Conservation (phyloP, 2,329 filamentous ascomycete genomes). For the Hansfordia pulvinata region DNA sequence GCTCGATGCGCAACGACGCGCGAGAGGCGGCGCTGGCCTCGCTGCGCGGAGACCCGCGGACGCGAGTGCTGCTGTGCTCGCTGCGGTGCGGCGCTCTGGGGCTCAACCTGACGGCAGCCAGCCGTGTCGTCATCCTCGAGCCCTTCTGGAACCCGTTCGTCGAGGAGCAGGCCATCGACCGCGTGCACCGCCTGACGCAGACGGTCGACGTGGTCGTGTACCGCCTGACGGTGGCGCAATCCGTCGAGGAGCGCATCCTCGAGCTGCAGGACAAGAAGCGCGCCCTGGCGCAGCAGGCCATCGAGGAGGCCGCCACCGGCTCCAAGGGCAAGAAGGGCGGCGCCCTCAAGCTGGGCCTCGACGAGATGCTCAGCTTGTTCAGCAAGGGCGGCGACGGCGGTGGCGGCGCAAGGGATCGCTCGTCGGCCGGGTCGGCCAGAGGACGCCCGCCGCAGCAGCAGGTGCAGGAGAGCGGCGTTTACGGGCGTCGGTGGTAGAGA, state of each 20-base stretch:
- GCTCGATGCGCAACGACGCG: slow-evolving; percentile 84
- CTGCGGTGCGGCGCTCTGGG: slow-evolving; percentile 88
- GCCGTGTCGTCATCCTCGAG: slow-evolving; percentile 85
- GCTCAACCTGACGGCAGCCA: slow-evolving; percentile 87
- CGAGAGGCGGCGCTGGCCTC: slow-evolving; percentile 75
- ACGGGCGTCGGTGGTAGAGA: no score
- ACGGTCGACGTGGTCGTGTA: slow-evolving; percentile 91
- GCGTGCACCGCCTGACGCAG: slow-evolving; percentile 95
- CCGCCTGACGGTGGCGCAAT: slow-evolving; percentile 75
- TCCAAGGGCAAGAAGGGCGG: slow-evolving; percentile 33
- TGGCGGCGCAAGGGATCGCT: no score
- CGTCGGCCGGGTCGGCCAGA: no score
- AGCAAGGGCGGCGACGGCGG: slow-evolving; percentile 47
- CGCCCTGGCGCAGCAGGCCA: slow-evolving; percentile 77
- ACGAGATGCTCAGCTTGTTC: slow-evolving; percentile 89
- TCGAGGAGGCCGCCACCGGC: slow-evolving; percentile 64
- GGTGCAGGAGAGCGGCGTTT: no score
- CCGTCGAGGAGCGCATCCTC: slow-evolving; percentile 90
- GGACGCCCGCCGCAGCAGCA: no score
- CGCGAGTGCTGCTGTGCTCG: slow-evolving; percentile 79
- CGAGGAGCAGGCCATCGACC: slow-evolving; percentile 96
- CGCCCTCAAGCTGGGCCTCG: slow-evolving; percentile 78
- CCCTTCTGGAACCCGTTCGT: slow-evolving; percentile 99
- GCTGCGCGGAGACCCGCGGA: slow-evolving; percentile 60
- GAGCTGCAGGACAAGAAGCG: slow-evolving; percentile 90